phyloP scores from a whole-genome alignment of 2,329 filamentous ascomycete genomes.

The Falciphora oryzae region DNA sequence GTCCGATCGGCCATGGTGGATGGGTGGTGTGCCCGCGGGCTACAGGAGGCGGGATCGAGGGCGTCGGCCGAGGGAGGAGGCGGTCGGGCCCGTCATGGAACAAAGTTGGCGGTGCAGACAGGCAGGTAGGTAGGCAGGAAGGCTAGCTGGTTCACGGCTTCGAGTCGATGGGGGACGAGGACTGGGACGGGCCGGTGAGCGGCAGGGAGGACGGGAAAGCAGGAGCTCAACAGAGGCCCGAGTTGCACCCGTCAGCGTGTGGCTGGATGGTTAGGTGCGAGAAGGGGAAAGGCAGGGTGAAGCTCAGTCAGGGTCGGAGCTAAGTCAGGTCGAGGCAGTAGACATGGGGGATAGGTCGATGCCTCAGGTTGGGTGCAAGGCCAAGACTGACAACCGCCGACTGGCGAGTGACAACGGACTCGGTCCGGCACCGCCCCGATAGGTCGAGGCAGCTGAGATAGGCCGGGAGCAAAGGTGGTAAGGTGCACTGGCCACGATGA shows the following conservation, averaged over 20 bases:
- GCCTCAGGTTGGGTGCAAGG: background rate
- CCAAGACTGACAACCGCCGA: background rate
- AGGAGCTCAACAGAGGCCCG: background rate
- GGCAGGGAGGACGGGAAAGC: background rate
- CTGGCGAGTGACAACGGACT: background rate
- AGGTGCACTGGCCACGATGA: background rate
- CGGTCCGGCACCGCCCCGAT: conserved; percentile 8
- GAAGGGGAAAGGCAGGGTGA: background rate
- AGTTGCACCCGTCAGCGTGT: background rate
- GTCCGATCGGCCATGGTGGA: conserved; percentile 3
- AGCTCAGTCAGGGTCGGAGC: no score
- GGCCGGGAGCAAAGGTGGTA: background rate
- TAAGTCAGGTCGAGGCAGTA: no score
- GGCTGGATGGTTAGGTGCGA: background rate
- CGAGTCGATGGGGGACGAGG: background rate
- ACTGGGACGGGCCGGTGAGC: background rate
- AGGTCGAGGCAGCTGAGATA: conserved; percentile 4
- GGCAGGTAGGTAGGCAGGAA: background rate
- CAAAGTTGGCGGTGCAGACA: background rate
- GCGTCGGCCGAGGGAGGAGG: conserved; percentile 1
- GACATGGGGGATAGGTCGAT: no score
- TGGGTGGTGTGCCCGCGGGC: background rate
- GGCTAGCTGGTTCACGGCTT: background rate
- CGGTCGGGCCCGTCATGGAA: conserved; percentile 5
- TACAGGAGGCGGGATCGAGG: conserved; percentile 1